Conservation (phyloP, 306 rosid genomes). For the Acacia confusa region DNA sequence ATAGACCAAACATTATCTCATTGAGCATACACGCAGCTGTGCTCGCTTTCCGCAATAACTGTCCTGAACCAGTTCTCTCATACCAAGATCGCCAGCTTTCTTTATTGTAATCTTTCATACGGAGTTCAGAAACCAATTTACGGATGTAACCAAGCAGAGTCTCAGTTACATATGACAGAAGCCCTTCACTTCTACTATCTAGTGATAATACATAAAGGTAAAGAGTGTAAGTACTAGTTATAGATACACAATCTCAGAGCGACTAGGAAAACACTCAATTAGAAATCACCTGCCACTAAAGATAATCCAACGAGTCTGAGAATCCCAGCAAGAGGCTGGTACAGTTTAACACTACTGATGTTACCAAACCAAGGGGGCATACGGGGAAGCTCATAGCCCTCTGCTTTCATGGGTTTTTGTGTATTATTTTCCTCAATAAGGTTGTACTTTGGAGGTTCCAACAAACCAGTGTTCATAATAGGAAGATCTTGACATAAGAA, state of each 20-base stretch:
- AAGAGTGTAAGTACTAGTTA: constrained; percentile 17
- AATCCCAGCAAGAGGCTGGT: constrained; percentile 80
- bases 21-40: constrained; percentile 88
- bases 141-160: constrained; percentile 74
- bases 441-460: constrained; percentile 41
- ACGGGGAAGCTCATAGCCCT: constrained; percentile 66
- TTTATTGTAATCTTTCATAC: constrained; percentile 63
- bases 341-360: constrained; percentile 65
- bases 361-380: constrained; percentile 95
- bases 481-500: constrained; percentile 43
- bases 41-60: constrained; percentile 85
- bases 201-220: constrained; percentile 32
- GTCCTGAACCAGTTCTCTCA: constrained; percentile 83
- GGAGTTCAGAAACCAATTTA: constrained; percentile 76
- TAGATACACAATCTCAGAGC: constrained; percentile 20
- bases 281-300: constrained; percentile 66
- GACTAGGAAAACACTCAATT: constrained; percentile 31
- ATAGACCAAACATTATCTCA: constrained; percentile 89
- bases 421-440: constrained; percentile 48
- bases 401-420: constrained; percentile 33
- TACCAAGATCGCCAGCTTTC: constrained; percentile 91
- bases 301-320: constrained; percentile 86
- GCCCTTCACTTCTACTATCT: constrained; percentile 67
- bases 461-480: constrained; percentile 39
- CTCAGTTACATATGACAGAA: constrained; percentile 63